A percentile compares a stretch with the other conserved stretches of the same genome.
These are phyloP conservation scores for Phylloporus sp. DNA, from an alignment of 768 basidiomycete genomes.

Conservation along the genomic window DNA sequence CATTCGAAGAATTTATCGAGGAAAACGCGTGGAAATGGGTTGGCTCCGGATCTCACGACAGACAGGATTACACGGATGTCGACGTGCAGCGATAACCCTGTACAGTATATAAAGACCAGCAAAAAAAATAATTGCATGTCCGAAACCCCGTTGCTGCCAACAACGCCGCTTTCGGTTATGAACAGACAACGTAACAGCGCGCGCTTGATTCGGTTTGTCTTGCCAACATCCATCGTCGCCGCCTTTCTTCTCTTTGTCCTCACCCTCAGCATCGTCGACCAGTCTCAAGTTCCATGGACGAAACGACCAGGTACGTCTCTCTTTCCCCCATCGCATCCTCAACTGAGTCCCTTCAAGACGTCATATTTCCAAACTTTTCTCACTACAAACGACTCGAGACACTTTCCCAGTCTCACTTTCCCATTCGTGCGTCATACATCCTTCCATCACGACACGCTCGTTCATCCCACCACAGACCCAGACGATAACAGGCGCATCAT, in stretches of 20 bases:
- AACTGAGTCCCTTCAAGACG: background rate
- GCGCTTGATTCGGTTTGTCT: constrained; percentile 2
- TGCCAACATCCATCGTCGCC: constrained; percentile 35
- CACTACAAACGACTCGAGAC: constrained; percentile 40
- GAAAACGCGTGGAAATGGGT: constrained; percentile 80
- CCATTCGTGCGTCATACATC: constrained; percentile 39
- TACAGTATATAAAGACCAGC: no score
- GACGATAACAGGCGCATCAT: constrained; percentile 53
- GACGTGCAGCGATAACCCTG: constrained; percentile 41
- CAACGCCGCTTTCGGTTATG: background rate
- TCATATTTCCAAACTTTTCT: constrained; percentile 49
- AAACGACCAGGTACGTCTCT: constrained; percentile 14
- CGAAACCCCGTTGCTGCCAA: constrained; percentile 11
- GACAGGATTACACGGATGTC: constrained; percentile 47
- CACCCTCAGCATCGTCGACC: constrained; percentile 28
- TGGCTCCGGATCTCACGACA: constrained; percentile 33
- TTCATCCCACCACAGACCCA: constrained; percentile 37
- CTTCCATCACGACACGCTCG: background rate
- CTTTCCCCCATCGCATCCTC: background rate
- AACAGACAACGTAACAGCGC: background rate
- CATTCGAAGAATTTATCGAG: constrained; percentile 72
- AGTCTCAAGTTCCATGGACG: constrained; percentile 4
- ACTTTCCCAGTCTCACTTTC: constrained; percentile 47
- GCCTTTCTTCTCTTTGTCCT: constrained; percentile 44
- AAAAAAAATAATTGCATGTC: no score